Conservation (phyloP, 2,329 filamentous ascomycete genomes). For the Neofusicoccum sp. region DNA sequence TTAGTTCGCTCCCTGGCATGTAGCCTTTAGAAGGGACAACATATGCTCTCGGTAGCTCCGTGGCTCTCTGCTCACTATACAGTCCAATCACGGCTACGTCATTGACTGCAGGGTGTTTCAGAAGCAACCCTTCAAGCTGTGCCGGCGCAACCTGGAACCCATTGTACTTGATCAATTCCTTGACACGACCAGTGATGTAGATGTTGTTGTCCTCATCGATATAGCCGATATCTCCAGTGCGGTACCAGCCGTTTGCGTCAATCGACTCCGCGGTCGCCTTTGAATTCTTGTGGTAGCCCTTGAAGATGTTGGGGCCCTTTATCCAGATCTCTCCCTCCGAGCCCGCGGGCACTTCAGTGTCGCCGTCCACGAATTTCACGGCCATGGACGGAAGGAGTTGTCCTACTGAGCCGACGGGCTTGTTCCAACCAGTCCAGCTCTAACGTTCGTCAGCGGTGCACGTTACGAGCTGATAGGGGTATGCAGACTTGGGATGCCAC, state of each 20-base stretch:
- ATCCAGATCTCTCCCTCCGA: conserved; percentile 54
- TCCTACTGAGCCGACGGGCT: conserved; percentile 72
- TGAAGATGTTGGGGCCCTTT: conserved; percentile 73
- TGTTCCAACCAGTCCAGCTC: conserved; percentile 68
- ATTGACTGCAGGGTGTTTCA: conserved; percentile 71
- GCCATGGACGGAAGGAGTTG: conserved; percentile 68
- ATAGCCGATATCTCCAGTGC: conserved; percentile 87
- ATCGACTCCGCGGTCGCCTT: conserved; percentile 69
- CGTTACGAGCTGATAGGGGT: too few species aligned
- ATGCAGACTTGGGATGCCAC: conserved; percentile 57
- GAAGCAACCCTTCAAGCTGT: conserved; percentile 77
- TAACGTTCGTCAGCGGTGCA: too few species aligned
- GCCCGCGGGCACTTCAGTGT: conserved; percentile 43
- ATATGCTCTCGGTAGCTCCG: conserved; percentile 51
- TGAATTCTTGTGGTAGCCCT: conserved; percentile 70
- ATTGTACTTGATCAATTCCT: conserved; percentile 62
- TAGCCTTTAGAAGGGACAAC: conserved; percentile 48
- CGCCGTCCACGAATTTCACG: conserved; percentile 52
- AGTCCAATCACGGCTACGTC: conserved; percentile 79
- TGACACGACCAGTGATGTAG: conserved; percentile 79
- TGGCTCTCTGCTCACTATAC: conserved; percentile 56
- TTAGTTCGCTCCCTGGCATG: conserved; percentile 51
- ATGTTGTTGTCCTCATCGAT: conserved; percentile 85
- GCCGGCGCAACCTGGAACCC: conserved; percentile 82
- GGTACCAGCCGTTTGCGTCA: conserved; percentile 93